Evolutionary conservation across 2,329 filamentous ascomycete genomes (phyloP).

Genomic region (Delphinella strobiligena): DNA sequence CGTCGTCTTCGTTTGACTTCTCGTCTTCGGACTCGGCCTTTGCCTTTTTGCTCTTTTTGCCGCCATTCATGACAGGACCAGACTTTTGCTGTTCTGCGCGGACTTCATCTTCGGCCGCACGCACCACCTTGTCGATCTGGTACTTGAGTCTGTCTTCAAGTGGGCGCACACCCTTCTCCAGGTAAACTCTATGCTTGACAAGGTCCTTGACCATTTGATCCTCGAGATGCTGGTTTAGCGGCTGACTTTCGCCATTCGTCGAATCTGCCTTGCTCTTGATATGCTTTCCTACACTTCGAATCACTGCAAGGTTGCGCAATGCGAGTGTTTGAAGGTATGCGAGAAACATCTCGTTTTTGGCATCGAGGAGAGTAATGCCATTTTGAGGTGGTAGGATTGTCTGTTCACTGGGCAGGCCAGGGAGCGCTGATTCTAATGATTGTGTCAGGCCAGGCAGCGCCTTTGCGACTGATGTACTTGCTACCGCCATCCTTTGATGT

Average conservation of each 20-base stretch:
- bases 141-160: constrained; percentile 86
- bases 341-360: constrained; percentile 93
- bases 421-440: constrained; percentile 50
- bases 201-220: constrained; percentile 71
- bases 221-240: constrained; percentile 33
- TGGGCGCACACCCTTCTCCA: constrained; percentile 85
- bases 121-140: constrained; percentile 88
- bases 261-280: constrained; percentile 34
- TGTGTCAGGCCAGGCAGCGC: constrained; percentile 35
- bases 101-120: constrained; percentile 67
- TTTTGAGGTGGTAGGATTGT: constrained; percentile 61
- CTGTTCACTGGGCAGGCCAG: constrained; percentile 41
- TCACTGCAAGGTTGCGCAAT: constrained; percentile 45
- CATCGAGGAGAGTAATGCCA: constrained; percentile 86
- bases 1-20: constrained; percentile 15
- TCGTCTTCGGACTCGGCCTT: constrained; percentile 17
- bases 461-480: not conserved
- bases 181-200: constrained; percentile 79
- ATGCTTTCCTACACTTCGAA: constrained; percentile 18
- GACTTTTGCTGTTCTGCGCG: constrained; percentile 29
- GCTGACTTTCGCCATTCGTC: constrained; percentile 11
- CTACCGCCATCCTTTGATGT: not conserved
- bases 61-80: constrained; percentile 19
- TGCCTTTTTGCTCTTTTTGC: constrained; percentile 17
- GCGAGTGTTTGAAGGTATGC: constrained; percentile 92